Conservation (phyloP, 768 basidiomycete species). For the Naematelia encephala region DNA sequence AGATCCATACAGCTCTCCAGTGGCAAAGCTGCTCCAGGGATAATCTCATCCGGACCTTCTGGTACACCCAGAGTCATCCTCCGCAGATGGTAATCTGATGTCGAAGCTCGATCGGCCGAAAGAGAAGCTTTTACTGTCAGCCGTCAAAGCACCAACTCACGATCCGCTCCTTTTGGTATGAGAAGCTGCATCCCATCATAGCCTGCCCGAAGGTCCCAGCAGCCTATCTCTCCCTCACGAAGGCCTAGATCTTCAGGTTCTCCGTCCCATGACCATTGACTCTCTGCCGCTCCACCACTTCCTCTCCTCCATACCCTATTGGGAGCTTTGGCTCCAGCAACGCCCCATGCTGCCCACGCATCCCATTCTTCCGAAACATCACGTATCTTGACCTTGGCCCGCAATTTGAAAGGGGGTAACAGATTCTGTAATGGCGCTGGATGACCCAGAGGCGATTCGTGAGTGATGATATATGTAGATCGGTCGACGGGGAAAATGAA, state of each 20-base stretch:
- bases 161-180: constrained; percentile 64
- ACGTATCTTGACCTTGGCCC: constrained; percentile 79
- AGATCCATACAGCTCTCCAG: constrained; percentile 92
- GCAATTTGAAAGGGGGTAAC: constrained; percentile 71
- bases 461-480: constrained; percentile 59
- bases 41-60: constrained; percentile 76
- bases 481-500: constrained; percentile 66
- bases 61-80: constrained; percentile 79
- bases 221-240: constrained; percentile 38
- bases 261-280: constrained; percentile 63
- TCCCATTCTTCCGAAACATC: constrained; percentile 75
- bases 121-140: neutral
- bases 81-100: constrained; percentile 62
- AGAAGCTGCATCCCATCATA: constrained; percentile 68
- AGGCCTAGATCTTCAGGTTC: constrained; percentile 55
- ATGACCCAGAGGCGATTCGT: constrained; percentile 50
- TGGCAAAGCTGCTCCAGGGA: constrained; percentile 74
- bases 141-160: constrained; percentile 57
- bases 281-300: constrained; percentile 72
- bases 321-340: constrained; percentile 47
- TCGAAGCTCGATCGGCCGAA: constrained; percentile 12
- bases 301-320: constrained; percentile 59
- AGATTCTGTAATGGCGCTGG: constrained; percentile 48
- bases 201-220: constrained; percentile 50
- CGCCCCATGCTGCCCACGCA: constrained; percentile 71